Evolutionary conservation across 352 stramenopile species (phyloP).

Genomic region (Pythium volutum): DNA sequence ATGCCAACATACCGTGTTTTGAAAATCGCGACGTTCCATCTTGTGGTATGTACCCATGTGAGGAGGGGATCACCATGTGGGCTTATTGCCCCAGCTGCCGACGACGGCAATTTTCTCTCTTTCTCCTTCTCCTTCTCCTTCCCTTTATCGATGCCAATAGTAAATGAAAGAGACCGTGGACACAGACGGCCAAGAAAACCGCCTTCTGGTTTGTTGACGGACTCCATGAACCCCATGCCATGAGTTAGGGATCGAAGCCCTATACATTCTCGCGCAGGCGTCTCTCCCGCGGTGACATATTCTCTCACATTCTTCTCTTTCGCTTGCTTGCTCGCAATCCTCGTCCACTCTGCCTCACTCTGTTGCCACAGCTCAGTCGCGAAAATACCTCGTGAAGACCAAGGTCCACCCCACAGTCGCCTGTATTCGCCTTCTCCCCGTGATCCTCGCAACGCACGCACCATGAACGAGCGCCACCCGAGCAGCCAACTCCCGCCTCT

Average conservation of each 20-base stretch:
- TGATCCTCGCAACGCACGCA: background rate
- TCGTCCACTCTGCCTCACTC: background rate
- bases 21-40: background rate
- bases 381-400: background rate
- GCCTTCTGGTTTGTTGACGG: background rate
- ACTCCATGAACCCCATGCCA: no score
- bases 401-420: no score
- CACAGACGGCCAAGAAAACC: background rate
- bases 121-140: background rate
- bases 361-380: background rate
- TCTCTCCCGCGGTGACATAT: background rate
- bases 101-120: background rate
- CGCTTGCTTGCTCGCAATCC: no score
- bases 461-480: conserved; percentile 8
- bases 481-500: conserved; percentile 18
- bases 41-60: background rate
- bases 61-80: background rate
- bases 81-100: background rate
- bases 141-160: no score
- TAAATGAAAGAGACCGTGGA: background rate
- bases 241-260: background rate
- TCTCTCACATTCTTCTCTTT: conserved; percentile 2
- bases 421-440: no score
- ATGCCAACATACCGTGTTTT: background rate
- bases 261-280: no score